Percentiles rank a stretch among this genome's conserved stretches.
phyloP scores from a whole-genome alignment of 768 basidiomycete species.

The Russula brevipes region DNA sequence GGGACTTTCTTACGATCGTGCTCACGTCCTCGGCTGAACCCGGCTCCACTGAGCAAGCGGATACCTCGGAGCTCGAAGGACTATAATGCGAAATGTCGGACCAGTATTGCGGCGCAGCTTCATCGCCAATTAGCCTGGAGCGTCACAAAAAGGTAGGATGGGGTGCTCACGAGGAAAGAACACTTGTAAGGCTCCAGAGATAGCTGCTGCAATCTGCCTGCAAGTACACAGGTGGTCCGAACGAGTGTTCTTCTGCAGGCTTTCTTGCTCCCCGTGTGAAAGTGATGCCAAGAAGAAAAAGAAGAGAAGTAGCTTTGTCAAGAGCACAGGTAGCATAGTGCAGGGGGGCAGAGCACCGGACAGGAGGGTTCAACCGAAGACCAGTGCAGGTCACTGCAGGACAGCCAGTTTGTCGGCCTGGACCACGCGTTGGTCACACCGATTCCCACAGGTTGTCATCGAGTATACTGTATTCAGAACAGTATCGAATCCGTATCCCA shows the following conservation, averaged over 20 bases:
- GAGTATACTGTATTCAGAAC: too few relatives aligned
- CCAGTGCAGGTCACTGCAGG: too few relatives aligned
- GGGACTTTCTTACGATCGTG: neutral
- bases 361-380: too few relatives aligned
- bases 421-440: too few relatives aligned
- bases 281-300: neutral
- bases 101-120: constrained; percentile 10
- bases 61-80: neutral
- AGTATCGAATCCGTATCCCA: too few relatives aligned
- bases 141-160: neutral
- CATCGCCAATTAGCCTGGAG: neutral
- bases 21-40: neutral
- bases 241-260: neutral
- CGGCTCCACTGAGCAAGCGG: constrained; percentile 24
- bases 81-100: constrained; percentile 12
- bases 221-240: neutral
- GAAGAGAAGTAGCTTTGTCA: neutral
- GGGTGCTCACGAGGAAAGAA: constrained; percentile 1
- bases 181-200: neutral
- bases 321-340: neutral
- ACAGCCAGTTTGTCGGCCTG: too few relatives aligned
- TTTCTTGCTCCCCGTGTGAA: neutral
- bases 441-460: too few relatives aligned
- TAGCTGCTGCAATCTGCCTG: neutral
- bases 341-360: too few relatives aligned